Evolutionary conservation across 345 rosid genomes (phyloP).

Genomic region (Gossypium longicalyx): DNA sequence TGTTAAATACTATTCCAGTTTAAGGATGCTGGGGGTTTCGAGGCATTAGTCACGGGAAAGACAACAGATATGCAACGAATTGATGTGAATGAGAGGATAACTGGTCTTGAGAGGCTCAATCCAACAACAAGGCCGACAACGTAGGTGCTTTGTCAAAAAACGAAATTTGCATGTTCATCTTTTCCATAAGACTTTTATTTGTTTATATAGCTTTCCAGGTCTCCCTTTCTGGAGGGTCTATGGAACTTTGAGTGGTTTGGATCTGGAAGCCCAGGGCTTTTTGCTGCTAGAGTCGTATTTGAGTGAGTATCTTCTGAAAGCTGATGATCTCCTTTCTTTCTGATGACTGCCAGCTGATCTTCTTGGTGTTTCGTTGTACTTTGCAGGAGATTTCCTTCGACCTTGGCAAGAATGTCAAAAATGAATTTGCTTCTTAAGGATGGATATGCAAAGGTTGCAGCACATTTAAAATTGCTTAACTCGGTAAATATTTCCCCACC

Average conservation of each 20-base stretch:
- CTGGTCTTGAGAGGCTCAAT: slow-evolving; percentile 81
- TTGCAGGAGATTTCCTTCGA: slow-evolving; percentile 75
- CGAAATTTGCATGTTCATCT: slow-evolving; percentile 2
- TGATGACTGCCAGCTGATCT: not conserved
- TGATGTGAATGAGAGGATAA: slow-evolving; percentile 88
- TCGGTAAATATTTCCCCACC: slow-evolving; percentile 40
- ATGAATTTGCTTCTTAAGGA: slow-evolving; percentile 70
- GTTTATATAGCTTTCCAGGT: slow-evolving; percentile 70
- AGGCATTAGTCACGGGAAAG: slow-evolving; percentile 72
- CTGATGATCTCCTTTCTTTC: slow-evolving; percentile 8
- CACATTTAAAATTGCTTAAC: slow-evolving; percentile 58
- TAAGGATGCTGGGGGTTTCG: slow-evolving; percentile 91
- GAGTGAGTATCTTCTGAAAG: slow-evolving; percentile 43
- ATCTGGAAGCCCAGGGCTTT: slow-evolving; percentile 65
- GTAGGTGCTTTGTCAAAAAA: slow-evolving; percentile 42
- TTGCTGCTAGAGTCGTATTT: slow-evolving; percentile 58
- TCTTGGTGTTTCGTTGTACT: slow-evolving; percentile 13
- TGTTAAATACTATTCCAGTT: slow-evolving; percentile 37
- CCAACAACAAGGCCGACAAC: slow-evolving; percentile 91
- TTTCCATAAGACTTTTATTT: slow-evolving; percentile 25
- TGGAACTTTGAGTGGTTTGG: slow-evolving; percentile 99
- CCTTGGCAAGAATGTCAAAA: slow-evolving; percentile 62
- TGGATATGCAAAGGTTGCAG: slow-evolving; percentile 53
- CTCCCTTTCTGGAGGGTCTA: slow-evolving; percentile 83
- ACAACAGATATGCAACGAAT: slow-evolving; percentile 65